phyloP scores from a whole-genome alignment of 177 flowering plant genomes.

The Vitis hybrid region DNA sequence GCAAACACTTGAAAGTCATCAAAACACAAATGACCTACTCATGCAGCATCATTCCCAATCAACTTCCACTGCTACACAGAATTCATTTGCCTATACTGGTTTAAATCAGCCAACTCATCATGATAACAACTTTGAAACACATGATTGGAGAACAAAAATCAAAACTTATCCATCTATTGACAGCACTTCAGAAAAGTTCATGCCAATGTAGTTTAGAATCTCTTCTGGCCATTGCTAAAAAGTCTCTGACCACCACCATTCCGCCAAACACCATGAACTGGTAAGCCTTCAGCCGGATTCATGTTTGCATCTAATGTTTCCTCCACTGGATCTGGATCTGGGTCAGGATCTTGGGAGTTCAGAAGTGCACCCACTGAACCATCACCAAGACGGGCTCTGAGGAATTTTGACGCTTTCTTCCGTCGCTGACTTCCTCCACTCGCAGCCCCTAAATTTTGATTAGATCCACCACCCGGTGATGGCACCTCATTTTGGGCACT shows the following conservation, averaged over 20 bases:
- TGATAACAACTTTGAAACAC: too few relatives aligned
- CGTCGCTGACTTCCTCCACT: conserved; percentile 51
- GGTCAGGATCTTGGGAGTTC: conserved; percentile 29
- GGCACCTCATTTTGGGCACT: conserved; percentile 15
- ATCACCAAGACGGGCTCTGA: conserved; percentile 71
- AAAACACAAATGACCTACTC: too few relatives aligned
- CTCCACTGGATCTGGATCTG: conserved; percentile 33
- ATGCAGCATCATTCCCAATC: too few relatives aligned
- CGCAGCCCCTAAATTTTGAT: conserved; percentile 26
- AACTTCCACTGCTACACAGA: too few relatives aligned
- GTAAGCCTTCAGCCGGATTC: conserved; percentile 33
- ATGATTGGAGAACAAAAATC: too few relatives aligned
- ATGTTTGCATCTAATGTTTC: conserved; percentile 19
- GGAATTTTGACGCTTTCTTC: conserved; percentile 78
- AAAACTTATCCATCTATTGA: too few relatives aligned
- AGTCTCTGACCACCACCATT: conserved; percentile 54
- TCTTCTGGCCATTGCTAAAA: not conserved
- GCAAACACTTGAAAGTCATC: too few relatives aligned
- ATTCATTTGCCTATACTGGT: too few relatives aligned
- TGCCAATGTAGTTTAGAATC: too few relatives aligned
- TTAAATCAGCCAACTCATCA: too few relatives aligned
- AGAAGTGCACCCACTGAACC: conserved; percentile 52
- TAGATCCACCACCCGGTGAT: conserved; percentile 30
- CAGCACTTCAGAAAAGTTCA: too few relatives aligned
- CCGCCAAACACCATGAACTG: conserved; percentile 57